Conservation (phyloP, 441 rosid genomes). For the Cnidoscolus chayamansa region DNA sequence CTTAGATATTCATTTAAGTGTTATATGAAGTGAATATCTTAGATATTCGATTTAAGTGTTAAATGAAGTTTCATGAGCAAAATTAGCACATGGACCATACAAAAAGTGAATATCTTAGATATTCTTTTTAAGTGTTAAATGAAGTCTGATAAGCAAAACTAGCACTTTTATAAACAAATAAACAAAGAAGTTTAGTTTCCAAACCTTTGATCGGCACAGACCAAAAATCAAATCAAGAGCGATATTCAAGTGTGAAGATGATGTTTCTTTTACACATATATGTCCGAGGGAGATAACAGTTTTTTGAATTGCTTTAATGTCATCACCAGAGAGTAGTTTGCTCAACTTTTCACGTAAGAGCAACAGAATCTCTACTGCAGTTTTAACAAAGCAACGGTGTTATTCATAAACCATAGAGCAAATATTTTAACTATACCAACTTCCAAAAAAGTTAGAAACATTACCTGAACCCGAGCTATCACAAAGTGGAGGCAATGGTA, state of each 20-base stretch:
- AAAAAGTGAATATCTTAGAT: no score
- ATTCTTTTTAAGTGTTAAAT: slow-evolving; percentile 6
- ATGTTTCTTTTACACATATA: slow-evolving; percentile 68
- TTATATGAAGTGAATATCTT: slow-evolving; percentile 3
- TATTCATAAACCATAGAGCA: slow-evolving; percentile 16
- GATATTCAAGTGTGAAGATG: slow-evolving; percentile 57
- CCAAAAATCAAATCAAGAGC: slow-evolving; percentile 80
- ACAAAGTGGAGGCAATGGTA: slow-evolving; percentile 57
- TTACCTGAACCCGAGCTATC: slow-evolving; percentile 66
- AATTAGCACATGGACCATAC: no score
- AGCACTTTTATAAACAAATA: slow-evolving; percentile 9
- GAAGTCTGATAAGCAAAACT: background rate
- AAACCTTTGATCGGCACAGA: slow-evolving; percentile 88
- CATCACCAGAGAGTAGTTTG: slow-evolving; percentile 83
- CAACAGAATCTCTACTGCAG: slow-evolving; percentile 61
- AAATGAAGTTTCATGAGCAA: no score
- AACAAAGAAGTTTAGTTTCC: slow-evolving; percentile 14
- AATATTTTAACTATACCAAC: background rate
- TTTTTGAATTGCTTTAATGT: slow-evolving; percentile 78
- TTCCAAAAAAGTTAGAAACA: slow-evolving; percentile 16
- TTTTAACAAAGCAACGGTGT: slow-evolving; percentile 26
- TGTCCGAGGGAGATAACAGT: slow-evolving; percentile 83
- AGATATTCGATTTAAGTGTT: no score
- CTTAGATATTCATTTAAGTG: background rate
- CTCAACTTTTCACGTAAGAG: slow-evolving; percentile 66